Percentiles rank a stretch among this genome's conserved stretches.
These are phyloP conservation scores for Brassica balearica DNA, from an alignment of 441 rosid genomes.

Conservation along the genomic window DNA sequence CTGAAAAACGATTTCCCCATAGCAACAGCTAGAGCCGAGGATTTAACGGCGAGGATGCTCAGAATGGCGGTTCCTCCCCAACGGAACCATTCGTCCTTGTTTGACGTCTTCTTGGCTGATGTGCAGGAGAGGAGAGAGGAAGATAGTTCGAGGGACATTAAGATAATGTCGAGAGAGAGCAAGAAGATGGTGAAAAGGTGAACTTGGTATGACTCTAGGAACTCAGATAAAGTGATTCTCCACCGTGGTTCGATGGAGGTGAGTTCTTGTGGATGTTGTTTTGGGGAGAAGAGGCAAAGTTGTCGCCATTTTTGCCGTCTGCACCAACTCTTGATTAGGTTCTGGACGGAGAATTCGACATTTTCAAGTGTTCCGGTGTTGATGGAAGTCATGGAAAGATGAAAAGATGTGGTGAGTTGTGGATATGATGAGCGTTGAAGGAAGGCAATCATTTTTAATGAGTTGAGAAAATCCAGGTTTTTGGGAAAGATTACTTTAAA, in stretches of 20 bases:
- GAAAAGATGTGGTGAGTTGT: not conserved
- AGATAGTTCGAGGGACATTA: slow-evolving; percentile 66
- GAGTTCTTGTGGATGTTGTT: slow-evolving; percentile 10
- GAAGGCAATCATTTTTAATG: slow-evolving; percentile 29
- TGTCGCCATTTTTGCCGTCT: slow-evolving; percentile 67
- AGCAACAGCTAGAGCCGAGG: slow-evolving; percentile 49
- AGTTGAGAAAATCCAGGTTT: not conserved
- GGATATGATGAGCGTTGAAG: slow-evolving; percentile 26
- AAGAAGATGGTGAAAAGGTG: slow-evolving; percentile 50
- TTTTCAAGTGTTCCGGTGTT: slow-evolving; percentile 62
- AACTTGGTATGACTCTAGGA: slow-evolving; percentile 58
- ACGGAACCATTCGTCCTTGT: slow-evolving; percentile 53
- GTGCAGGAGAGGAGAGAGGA: slow-evolving; percentile 56
- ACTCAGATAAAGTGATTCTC: slow-evolving; percentile 49
- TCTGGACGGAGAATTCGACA: slow-evolving; percentile 51
- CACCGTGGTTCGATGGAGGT: slow-evolving; percentile 44
- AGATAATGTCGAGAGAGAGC: slow-evolving; percentile 59
- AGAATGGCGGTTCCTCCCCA: slow-evolving; percentile 66
- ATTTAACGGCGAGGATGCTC: slow-evolving; percentile 54
- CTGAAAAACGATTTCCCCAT: slow-evolving; percentile 54
- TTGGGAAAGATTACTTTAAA: slow-evolving; percentile 32
- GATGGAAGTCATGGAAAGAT: slow-evolving; percentile 41
- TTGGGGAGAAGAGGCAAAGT: slow-evolving; percentile 33
- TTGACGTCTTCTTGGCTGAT: not conserved
- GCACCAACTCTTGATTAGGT: slow-evolving; percentile 54